Percentiles rank a stretch among this genome's conserved stretches.
phyloP scores from a whole-genome alignment of 192 early-diverging fungal species.

The Mortierella antarctica region DNA sequence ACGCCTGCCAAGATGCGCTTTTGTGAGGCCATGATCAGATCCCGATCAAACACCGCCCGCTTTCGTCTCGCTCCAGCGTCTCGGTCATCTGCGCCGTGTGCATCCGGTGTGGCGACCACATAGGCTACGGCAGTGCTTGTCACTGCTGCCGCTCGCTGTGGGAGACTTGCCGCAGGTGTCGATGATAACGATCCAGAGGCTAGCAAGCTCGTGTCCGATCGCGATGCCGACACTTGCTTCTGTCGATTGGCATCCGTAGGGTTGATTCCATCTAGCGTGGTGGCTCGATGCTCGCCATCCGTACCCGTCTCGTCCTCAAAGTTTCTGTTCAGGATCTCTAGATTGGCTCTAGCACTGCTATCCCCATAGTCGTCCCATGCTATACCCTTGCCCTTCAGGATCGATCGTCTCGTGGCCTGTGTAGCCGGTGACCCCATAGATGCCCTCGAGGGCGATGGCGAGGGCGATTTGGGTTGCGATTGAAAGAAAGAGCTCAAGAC shows the following conservation, averaged over 20 bases:
- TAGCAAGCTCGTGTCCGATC: neutral
- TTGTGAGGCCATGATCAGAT: conserved; percentile 38
- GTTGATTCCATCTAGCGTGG: no score
- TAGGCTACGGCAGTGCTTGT: conserved; percentile 42
- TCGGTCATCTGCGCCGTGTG: conserved; percentile 1
- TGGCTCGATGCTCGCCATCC: neutral
- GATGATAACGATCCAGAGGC: neutral
- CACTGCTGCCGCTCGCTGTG: conserved; percentile 14
- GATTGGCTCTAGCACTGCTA: conserved; percentile 1
- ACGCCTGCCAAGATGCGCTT: conserved; percentile 37
- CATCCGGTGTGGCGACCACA: conserved; percentile 37
- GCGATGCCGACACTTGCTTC: neutral
- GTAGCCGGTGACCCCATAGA: neutral
- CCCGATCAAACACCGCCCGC: conserved; percentile 39
- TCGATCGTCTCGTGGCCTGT: neutral
- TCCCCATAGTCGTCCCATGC: neutral
- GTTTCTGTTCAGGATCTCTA: neutral
- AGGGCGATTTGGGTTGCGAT: neutral
- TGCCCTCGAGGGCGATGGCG: neutral
- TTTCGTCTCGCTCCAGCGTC: conserved; percentile 12
- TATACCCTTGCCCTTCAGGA: conserved; percentile 19
- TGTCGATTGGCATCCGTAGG: neutral
- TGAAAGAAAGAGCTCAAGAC: conserved; percentile 33
- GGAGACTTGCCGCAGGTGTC: conserved; percentile 15
- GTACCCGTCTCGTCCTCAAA: neutral